phyloP scores from a whole-genome alignment of 1,284 basidiomycete species.

The Wallemia hederae region DNA sequence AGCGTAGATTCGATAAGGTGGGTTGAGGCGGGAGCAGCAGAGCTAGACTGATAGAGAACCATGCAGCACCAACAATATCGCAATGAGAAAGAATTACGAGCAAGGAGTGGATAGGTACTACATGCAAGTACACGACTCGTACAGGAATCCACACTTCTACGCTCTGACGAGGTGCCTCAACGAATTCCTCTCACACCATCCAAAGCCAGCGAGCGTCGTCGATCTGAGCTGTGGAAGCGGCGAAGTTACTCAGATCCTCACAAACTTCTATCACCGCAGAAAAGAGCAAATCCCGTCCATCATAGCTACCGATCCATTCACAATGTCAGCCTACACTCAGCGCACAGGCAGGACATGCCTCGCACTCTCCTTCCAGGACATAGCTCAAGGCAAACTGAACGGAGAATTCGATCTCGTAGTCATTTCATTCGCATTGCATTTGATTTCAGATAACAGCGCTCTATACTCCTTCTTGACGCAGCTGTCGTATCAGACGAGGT shows the following conservation, averaged over 20 bases:
- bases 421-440: background rate
- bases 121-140: background rate
- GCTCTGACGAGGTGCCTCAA: background rate
- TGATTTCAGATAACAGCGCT: background rate
- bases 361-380: background rate
- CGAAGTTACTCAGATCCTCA: background rate
- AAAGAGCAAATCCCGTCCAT: background rate
- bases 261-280: background rate
- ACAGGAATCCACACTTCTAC: background rate
- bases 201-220: background rate
- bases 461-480: background rate
- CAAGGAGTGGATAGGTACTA: background rate
- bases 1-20: background rate
- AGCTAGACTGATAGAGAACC: background rate
- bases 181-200: background rate
- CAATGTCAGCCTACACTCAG: background rate
- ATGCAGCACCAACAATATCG: background rate
- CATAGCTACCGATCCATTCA: background rate
- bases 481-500: background rate
- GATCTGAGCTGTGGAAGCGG: background rate
- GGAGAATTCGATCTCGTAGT: background rate
- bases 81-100: slow-evolving; percentile 1
- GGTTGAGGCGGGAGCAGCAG: background rate
- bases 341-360: background rate
- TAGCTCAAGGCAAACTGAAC: background rate